phyloP scores from a whole-genome alignment of 1,284 basidiomycete species.

The Ustanciosporium gigantosporum region DNA sequence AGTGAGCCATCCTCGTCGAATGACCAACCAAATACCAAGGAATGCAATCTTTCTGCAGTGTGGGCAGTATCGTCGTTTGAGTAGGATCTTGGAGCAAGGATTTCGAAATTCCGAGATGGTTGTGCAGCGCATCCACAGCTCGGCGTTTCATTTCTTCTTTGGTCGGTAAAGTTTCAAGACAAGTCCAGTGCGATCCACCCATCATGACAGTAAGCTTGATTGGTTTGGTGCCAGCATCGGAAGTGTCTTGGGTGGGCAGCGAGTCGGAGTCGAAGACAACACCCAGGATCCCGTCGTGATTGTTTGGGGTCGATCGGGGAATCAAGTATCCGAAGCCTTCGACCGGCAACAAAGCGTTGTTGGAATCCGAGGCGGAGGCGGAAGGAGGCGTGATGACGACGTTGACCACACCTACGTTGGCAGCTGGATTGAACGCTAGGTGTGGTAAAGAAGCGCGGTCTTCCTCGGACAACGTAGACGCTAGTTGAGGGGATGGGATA shows the following conservation, averaged over 20 bases:
- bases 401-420: conserved; percentile 55
- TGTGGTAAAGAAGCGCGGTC: conserved; percentile 62
- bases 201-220: conserved; percentile 87
- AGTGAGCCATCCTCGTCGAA: conserved; percentile 69
- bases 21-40: conserved; percentile 80
- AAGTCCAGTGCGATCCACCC: conserved; percentile 69
- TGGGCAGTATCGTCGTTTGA: conserved; percentile 59
- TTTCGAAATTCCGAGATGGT: conserved; percentile 40
- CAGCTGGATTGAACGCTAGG: conserved; percentile 58
- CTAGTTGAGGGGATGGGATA: conserved; percentile 41
- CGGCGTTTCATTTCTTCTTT: conserved; percentile 28
- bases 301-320: conserved; percentile 72
- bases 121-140: conserved; percentile 40
- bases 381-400: conserved; percentile 61
- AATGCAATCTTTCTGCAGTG: conserved; percentile 75
- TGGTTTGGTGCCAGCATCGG: conserved; percentile 8
- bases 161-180: conserved; percentile 66
- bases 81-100: conserved; percentile 13
- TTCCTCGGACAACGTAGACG: conserved; percentile 10
- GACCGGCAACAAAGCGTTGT: conserved; percentile 72
- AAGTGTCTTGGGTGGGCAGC: conserved; percentile 54
- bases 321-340: conserved; percentile 91
- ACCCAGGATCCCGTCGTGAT: conserved; percentile 61
- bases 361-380: conserved; percentile 71
- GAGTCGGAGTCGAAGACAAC: conserved; percentile 70